phyloP scores from a whole-genome alignment of 139 green algal genomes.

The Chlamydomonas sphaeroides region DNA sequence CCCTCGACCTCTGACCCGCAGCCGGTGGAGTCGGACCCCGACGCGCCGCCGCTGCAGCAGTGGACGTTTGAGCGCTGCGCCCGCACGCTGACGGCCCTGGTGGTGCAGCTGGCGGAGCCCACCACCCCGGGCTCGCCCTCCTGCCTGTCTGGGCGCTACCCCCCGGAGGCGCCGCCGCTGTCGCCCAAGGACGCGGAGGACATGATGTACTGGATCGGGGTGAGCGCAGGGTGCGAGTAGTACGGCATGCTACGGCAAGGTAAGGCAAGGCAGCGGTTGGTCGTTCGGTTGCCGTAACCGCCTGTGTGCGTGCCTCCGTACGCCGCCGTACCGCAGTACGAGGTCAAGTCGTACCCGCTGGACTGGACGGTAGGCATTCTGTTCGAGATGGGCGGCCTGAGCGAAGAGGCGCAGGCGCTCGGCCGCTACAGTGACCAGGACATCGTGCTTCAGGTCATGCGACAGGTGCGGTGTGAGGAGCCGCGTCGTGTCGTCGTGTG shows the following conservation, averaged over 20 bases:
- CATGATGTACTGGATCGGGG: slow-evolving; percentile 43
- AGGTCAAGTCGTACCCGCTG: slow-evolving; percentile 29
- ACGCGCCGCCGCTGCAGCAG: neutral
- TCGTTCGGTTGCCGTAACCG: neutral
- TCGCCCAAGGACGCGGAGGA: neutral
- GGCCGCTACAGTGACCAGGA: neutral
- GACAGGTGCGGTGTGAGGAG: slow-evolving; percentile 16
- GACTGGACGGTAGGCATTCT: slow-evolving; percentile 33
- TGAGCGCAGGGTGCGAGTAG: neutral
- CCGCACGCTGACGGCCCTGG: slow-evolving; percentile 23
- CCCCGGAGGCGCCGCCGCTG: neutral
- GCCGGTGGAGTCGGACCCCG: slow-evolving; percentile 32
- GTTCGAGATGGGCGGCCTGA: slow-evolving; percentile 27
- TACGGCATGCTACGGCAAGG: no score
- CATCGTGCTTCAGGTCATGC: slow-evolving; percentile 29
- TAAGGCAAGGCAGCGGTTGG: no score
- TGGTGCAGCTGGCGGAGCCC: slow-evolving; percentile 33
- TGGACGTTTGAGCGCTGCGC: slow-evolving; percentile 33
- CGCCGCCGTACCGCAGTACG: slow-evolving; percentile 18
- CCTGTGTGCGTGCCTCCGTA: neutral
- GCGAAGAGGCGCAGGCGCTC: slow-evolving; percentile 42
- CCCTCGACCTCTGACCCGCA: neutral
- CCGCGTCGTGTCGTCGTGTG: neutral
- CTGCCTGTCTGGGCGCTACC: neutral
- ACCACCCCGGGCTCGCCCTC: neutral